Evolutionary conservation across 257 asterid genomes (phyloP).

Genomic region (Nicotiana benthamiana): DNA sequence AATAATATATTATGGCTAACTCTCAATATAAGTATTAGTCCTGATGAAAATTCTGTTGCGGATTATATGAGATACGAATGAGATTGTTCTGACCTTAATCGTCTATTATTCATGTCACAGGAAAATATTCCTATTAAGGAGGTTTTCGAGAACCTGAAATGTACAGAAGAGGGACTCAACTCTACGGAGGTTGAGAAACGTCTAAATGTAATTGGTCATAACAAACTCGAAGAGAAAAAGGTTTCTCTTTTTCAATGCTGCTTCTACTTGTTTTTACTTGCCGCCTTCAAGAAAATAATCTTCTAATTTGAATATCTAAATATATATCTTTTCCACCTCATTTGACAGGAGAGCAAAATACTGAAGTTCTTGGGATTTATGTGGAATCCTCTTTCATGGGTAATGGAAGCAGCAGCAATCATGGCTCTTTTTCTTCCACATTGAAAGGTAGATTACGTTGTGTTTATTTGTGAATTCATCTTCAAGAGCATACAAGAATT

Average conservation of each 20-base stretch:
- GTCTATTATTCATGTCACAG: slow-evolving; percentile 1
- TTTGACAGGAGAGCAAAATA: slow-evolving; percentile 24
- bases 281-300: background rate
- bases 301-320: background rate
- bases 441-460: slow-evolving; percentile 9
- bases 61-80: background rate
- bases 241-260: slow-evolving; percentile 4
- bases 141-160: slow-evolving; percentile 24
- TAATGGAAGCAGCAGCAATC: slow-evolving; percentile 32
- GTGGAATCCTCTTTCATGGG: slow-evolving; percentile 38
- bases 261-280: background rate
- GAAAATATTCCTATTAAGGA: slow-evolving; percentile 27
- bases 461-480: background rate
- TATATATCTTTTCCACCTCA: background rate
- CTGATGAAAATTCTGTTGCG: background rate
- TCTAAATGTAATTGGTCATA: slow-evolving; percentile 19
- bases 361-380: slow-evolving; percentile 30
- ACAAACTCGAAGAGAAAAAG: slow-evolving; percentile 33
- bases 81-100: background rate
- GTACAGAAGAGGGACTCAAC: slow-evolving; percentile 21
- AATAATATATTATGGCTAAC: background rate
- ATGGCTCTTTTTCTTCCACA: slow-evolving; percentile 25
- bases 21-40: background rate
- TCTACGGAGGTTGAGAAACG: slow-evolving; percentile 19
- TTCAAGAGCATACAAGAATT: background rate